A percentile compares a stretch with the other conserved stretches of the same genome.
Conservation (phyloP, 805 yeast species). For the Candida maris region DNA sequence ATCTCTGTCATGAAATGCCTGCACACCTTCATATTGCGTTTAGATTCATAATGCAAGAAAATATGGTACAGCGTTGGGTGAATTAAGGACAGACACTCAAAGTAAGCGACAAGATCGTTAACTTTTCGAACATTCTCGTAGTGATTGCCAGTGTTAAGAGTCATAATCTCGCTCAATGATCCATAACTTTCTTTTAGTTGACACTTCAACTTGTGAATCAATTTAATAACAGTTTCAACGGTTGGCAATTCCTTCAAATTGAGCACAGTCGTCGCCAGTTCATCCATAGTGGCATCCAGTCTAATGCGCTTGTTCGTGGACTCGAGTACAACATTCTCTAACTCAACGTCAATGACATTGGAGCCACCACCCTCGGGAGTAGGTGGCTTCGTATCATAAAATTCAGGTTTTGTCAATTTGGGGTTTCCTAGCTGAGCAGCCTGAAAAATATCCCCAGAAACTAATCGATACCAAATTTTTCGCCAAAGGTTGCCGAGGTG, state of each 20-base stretch:
- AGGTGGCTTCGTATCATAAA: constrained; percentile 54
- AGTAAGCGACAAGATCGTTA: constrained; percentile 20
- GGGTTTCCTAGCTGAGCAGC: constrained; percentile 49
- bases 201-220: constrained; percentile 36
- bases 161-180: constrained; percentile 23
- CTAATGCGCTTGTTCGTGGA: constrained; percentile 30
- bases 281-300: constrained; percentile 30
- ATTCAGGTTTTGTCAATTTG: constrained; percentile 33
- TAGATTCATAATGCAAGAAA: constrained; percentile 36
- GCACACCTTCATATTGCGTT: constrained; percentile 33
- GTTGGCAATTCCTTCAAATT: constrained; percentile 38
- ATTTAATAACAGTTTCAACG: constrained; percentile 34
- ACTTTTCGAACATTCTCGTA: constrained; percentile 22
- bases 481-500: constrained; percentile 46
- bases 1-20: constrained; percentile 38
- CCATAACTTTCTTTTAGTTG: constrained; percentile 33
- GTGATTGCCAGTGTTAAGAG: constrained; percentile 20
- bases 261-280: constrained; percentile 36
- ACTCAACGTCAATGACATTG: constrained; percentile 33
- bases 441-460: constrained; percentile 43
- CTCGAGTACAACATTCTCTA: constrained; percentile 41
- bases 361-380: constrained; percentile 32
- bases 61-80: constrained; percentile 41
- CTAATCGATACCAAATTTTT: constrained; percentile 54
- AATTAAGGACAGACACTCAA: constrained; percentile 31